Base-by-base conservation (phyloP, 2,329 filamentous ascomycete genomes). In the Macroventuria anomochaeta region DNA sequence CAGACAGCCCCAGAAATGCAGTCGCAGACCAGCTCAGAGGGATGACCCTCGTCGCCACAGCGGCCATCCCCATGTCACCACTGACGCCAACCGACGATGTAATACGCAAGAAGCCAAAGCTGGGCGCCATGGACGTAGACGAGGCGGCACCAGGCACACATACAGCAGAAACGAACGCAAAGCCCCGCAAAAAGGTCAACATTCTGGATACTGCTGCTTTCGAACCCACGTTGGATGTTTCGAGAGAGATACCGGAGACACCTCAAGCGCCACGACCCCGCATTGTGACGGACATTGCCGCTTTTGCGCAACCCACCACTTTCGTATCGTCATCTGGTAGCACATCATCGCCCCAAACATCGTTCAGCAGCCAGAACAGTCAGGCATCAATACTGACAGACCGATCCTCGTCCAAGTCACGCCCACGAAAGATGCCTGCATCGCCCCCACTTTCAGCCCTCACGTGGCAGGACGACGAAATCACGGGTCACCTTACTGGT, bases 391-490 rank as follows among this genome's bases (percentile, higher is more conserved):
- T 33, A 18, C 43, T 50, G 12, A 50, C 52, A 25, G 51, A 48
- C 29, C 50, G 26, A 5, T 52, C 54, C 25, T 53, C 61, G 20
- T 57, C 63, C 21, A 53, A 65, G 38, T 55, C 64, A 49, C 59
- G 51, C 38, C 61, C 57, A 29, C 59, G 55, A 23, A 67, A 62
- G 7, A 66, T 57, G 58, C 71, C 70, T 31, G 62, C 64, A 5
- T 70, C 71, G 18, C 72, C 72, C 38, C 64, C 72, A 23, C 65
- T 60, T 41, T 62, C 72, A 7, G 63, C 68, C 29, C 70, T 80
- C 55, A 79, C 78, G 52, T 87, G 85, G 85, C 81, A 81, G 63
- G 82, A 85, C 58, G 77, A 78, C 31, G 85, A 88, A 65, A 87
- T 87, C 63, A 87, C 85, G 5, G 84, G 84, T 12, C 82, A 86